phyloP scores from a whole-genome alignment of 192 early-diverging fungal genomes.

The Chytriomyces sp. region DNA sequence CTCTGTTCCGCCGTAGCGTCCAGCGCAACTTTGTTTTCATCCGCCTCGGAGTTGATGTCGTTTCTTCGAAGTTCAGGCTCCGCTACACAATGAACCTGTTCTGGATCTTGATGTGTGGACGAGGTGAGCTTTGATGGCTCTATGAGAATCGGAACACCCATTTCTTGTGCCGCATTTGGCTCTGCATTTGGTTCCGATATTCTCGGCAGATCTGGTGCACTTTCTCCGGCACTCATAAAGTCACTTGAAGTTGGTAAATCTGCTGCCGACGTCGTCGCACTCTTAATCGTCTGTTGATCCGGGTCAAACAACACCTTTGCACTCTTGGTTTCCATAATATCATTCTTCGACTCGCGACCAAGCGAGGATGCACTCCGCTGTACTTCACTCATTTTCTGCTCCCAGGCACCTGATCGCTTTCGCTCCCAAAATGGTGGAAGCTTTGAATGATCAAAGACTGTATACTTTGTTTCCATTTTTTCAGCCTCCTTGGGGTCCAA shows the following conservation, averaged over 20 bases:
- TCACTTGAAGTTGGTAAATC: too few relatives aligned
- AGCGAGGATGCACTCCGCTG: not conserved
- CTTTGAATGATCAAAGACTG: constrained; percentile 74
- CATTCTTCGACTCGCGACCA: not conserved
- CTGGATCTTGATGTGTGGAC: too few relatives aligned
- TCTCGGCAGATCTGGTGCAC: not conserved
- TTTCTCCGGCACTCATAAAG: not conserved
- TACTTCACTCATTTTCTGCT: constrained; percentile 9
- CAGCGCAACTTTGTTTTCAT: too few relatives aligned
- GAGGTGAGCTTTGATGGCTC: not conserved
- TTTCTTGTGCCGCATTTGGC: not conserved
- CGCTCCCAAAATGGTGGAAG: constrained; percentile 2
- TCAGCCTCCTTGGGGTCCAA: constrained; percentile 49
- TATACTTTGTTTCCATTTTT: constrained; percentile 84
- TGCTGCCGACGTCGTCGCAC: not conserved
- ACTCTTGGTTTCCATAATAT: constrained; percentile 9
- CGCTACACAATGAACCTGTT: too few relatives aligned
- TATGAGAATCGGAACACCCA: not conserved
- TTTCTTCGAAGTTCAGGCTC: too few relatives aligned
- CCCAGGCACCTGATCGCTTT: constrained; percentile 22
- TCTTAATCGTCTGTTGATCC: constrained; percentile 6
- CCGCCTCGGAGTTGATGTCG: too few relatives aligned
- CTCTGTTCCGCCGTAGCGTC: too few relatives aligned
- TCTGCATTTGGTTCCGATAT: too few relatives aligned
- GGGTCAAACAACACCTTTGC: not conserved